phyloP scores from a whole-genome alignment of 768 basidiomycete species.

The Mycena galericulata region DNA sequence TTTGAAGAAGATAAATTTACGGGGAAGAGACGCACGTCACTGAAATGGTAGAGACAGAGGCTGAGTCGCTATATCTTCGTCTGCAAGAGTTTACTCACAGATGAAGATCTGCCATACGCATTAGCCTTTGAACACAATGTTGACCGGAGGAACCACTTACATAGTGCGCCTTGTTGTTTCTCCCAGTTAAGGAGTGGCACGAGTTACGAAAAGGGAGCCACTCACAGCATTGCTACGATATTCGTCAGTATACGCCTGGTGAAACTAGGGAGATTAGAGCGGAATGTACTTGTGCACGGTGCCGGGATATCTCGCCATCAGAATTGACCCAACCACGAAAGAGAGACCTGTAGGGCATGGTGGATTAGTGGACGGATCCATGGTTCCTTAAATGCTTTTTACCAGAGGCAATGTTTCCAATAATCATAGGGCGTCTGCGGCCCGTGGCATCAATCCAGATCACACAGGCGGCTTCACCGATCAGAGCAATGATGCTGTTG shows the following conservation, averaged over 20 bases:
- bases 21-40: constrained; percentile 40
- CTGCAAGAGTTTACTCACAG: constrained; percentile 40
- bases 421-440: constrained; percentile 53
- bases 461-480: constrained; percentile 60
- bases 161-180: constrained; percentile 49
- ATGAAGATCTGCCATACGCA: constrained; percentile 51
- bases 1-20: neutral
- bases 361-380: neutral
- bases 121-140: neutral
- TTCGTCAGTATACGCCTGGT: neutral
- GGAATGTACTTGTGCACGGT: constrained; percentile 55
- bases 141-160: constrained; percentile 36
- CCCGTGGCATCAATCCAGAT: constrained; percentile 58
- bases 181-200: neutral
- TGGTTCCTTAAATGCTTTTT: neutral
- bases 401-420: constrained; percentile 55
- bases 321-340: constrained; percentile 56
- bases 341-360: constrained; percentile 41
- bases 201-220: neutral
- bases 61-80: neutral
- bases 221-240: constrained; percentile 50
- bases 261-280: neutral
- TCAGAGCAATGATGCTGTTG: constrained; percentile 65
- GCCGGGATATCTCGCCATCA: constrained; percentile 59
- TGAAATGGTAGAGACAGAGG: neutral